A percentile compares a stretch with the other conserved stretches of the same genome.
Evolutionary conservation across 176 grass and related monocot species (phyloP).

Genomic region (Rhipidocladum racemiflorum): DNA sequence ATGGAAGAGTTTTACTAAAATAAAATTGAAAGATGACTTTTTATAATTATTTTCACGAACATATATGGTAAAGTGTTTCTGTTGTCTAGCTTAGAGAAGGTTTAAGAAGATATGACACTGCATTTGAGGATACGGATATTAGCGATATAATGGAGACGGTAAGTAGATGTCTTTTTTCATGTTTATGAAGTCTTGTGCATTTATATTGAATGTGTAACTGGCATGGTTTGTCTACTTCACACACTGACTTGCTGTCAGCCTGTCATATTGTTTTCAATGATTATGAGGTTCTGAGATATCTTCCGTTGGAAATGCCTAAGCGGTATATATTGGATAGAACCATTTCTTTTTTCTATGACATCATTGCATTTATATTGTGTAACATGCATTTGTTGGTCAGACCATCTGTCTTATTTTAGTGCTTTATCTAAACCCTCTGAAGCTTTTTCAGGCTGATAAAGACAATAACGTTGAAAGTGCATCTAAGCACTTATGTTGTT

Average conservation of each 20-base stretch:
- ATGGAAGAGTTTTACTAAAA: constrained; percentile 5
- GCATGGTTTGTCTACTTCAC: background rate
- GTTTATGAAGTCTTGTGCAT: background rate
- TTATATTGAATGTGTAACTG: background rate
- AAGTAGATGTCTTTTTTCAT: constrained; percentile 31
- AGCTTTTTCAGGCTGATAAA: constrained; percentile 57
- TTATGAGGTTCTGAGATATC: background rate
- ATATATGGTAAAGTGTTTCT: too few relatives aligned
- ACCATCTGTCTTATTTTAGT: background rate
- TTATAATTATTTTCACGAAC: too few relatives aligned
- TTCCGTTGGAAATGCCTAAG: background rate
- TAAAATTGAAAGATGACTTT: too few relatives aligned
- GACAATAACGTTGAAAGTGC: constrained; percentile 76
- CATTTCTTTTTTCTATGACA: background rate
- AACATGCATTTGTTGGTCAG: background rate
- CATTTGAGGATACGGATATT: constrained; percentile 60
- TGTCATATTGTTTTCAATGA: background rate
- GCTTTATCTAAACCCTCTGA: constrained; percentile 3
- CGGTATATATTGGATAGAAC: background rate
- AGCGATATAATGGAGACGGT: constrained; percentile 66
- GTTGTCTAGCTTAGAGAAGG: constrained; percentile 81
- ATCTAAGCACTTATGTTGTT: too few relatives aligned
- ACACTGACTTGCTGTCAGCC: background rate
- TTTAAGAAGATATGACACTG: constrained; percentile 75
- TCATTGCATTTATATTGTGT: background rate